Conservation (phyloP, 768 basidiomycete genomes). For the Suillus spraguei region DNA sequence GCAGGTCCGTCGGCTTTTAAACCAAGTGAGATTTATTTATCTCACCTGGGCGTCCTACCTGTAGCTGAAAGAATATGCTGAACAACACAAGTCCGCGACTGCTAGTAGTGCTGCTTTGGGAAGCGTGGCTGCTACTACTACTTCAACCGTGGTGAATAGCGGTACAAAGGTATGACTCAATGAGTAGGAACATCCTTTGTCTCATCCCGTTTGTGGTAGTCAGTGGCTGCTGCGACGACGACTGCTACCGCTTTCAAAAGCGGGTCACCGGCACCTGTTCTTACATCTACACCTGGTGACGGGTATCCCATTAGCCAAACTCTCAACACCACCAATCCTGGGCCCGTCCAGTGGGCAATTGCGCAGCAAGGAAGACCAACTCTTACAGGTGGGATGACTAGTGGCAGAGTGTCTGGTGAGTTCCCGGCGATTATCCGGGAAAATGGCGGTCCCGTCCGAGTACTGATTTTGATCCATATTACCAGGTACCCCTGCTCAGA, state of each 20-base stretch:
- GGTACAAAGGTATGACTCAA: conserved; percentile 4
- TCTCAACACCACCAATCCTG: conserved; percentile 61
- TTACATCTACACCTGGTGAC: conserved; percentile 36
- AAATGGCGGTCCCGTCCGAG: not conserved
- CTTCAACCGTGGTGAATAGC: not conserved
- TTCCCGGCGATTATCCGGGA: conserved; percentile 8
- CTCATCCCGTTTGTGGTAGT: conserved; percentile 5
- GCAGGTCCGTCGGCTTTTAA: conserved; percentile 48
- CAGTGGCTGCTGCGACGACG: conserved; percentile 14
- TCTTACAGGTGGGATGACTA: conserved; percentile 70
- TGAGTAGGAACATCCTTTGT: not conserved
- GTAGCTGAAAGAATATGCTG: conserved; percentile 2
- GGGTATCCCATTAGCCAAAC: conserved; percentile 70
- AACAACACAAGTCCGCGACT: conserved; percentile 47
- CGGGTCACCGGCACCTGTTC: conserved; percentile 39
- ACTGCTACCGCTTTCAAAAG: conserved; percentile 31
- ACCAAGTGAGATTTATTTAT: conserved; percentile 9
- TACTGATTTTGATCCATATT: conserved; percentile 2
- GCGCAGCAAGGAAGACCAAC: conserved; percentile 65
- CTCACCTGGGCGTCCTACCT: not conserved
- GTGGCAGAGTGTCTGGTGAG: conserved; percentile 68
- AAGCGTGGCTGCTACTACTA: conserved; percentile 13
- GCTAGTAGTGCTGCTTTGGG: conserved; percentile 12
- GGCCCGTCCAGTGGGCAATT: conserved; percentile 65
- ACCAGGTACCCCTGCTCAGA: conserved; percentile 74